A percentile compares a stretch with the other conserved stretches of the same genome.
These are phyloP conservation scores for Lactarius sp. DNA, from an alignment of 768 basidiomycete genomes.

Conservation along the genomic window DNA sequence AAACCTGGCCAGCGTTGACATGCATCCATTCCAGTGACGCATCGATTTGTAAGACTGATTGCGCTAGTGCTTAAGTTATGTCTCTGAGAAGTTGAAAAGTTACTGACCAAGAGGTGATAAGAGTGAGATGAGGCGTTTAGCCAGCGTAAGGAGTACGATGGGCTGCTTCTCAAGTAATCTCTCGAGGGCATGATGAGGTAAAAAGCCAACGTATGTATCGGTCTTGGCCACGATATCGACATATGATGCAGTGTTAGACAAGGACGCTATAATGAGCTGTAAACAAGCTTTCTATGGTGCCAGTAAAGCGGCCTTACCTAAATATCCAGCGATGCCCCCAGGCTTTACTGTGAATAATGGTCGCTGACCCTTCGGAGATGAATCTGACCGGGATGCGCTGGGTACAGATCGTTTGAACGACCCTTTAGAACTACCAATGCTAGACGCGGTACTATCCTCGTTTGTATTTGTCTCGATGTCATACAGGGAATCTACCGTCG, in stretches of 20 bases:
- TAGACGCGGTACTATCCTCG: constrained; percentile 18
- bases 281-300: neutral
- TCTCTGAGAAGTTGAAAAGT: neutral
- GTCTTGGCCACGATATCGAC: constrained; percentile 97
- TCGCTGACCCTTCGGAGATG: constrained; percentile 43
- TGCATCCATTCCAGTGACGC: constrained; percentile 98
- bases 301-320: constrained; percentile 47
- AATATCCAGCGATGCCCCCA: constrained; percentile 95
- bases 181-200: constrained; percentile 85
- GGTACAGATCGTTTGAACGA: constrained; percentile 21
- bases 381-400: constrained; percentile 33
- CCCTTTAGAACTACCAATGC: constrained; percentile 11
- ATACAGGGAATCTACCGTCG: constrained; percentile 17
- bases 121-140: constrained; percentile 93
- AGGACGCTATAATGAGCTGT: constrained; percentile 55
- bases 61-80: neutral
- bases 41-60: constrained; percentile 89
- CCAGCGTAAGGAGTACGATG: constrained; percentile 91
- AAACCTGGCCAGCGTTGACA: constrained; percentile 89
- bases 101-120: constrained; percentile 82
- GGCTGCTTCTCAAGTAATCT: constrained; percentile 88
- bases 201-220: constrained; percentile 95
- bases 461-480: constrained; percentile 19
- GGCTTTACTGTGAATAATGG: constrained; percentile 92
- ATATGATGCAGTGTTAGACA: constrained; percentile 89